Evolutionary conservation across 805 yeast genomes (phyloP).

Genomic region (Kodamaea restingae): DNA sequence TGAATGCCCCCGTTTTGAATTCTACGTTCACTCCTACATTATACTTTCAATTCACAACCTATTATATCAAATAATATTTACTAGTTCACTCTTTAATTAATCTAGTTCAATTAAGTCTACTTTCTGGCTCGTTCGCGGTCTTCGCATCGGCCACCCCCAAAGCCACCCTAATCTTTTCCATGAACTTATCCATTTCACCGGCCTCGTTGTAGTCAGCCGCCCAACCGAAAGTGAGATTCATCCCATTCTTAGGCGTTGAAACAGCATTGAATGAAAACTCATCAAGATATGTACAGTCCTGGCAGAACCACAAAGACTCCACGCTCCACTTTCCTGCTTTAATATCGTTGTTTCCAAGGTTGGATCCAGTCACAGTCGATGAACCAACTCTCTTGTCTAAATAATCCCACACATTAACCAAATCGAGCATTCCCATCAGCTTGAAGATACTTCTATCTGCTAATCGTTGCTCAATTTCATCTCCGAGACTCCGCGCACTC

Average conservation of each 20-base stretch:
- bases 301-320: conserved; percentile 7
- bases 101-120: no score
- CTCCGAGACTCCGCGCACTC: not conserved
- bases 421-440: not conserved
- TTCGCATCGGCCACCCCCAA: no score
- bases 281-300: conserved; percentile 4
- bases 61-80: no score
- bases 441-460: not conserved
- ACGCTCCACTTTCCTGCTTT: conserved; percentile 3
- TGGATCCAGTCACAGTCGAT: conserved; percentile 3
- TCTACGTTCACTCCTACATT: no score
- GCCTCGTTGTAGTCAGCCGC: no score
- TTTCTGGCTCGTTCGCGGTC: no score
- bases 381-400: not conserved
- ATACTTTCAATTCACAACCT: no score
- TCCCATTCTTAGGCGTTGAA: conserved; percentile 2
- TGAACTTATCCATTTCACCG: no score
- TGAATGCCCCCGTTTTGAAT: no score
- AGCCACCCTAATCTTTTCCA: no score
- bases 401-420: conserved; percentile 1
- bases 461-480: not conserved
- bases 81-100: no score
- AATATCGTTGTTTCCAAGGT: conserved; percentile 2
- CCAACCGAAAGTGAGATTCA: conserved; percentile 3
- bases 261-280: conserved; percentile 4